These are phyloP conservation scores for Oligophagozyma castellii DNA, from an alignment of 1,139 yeast species.

Conservation along the genomic window DNA sequence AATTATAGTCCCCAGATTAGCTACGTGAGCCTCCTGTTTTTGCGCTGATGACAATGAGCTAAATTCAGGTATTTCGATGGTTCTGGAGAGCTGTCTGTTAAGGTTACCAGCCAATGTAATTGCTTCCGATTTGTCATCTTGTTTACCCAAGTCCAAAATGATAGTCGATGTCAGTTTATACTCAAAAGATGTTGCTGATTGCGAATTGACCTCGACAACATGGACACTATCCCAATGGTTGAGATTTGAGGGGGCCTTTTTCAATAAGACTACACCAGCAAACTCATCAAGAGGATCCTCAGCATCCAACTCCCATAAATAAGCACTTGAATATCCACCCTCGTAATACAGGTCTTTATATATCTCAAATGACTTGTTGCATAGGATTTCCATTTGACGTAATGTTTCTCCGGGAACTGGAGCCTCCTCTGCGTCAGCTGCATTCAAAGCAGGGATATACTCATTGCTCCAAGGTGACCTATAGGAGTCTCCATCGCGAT, in stretches of 20 bases:
- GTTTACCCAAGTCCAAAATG: constrained; percentile 49
- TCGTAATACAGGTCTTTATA: constrained; percentile 91
- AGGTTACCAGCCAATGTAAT: constrained; percentile 67
- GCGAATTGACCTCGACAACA: constrained; percentile 64
- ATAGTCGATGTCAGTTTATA: constrained; percentile 83
- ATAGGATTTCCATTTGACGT: constrained; percentile 62
- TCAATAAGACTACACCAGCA: constrained; percentile 84
- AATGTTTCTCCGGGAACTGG: constrained; percentile 60
- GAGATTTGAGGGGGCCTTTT: constrained; percentile 36
- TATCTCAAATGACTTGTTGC: constrained; percentile 85
- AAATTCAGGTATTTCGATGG: constrained; percentile 12
- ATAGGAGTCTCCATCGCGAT: constrained; percentile 85
- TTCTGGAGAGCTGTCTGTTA: constrained; percentile 61
- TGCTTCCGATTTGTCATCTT: constrained; percentile 11
- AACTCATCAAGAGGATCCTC: constrained; percentile 35
- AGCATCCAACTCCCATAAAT: constrained; percentile 63
- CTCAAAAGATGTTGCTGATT: constrained; percentile 27
- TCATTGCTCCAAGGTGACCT: constrained; percentile 86
- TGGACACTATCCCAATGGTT: constrained; percentile 90
- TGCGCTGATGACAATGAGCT: constrained; percentile 3
- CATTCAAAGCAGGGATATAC: constrained; percentile 49
- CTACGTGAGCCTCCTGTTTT: constrained; percentile 37
- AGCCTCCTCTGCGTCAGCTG: constrained; percentile 45
- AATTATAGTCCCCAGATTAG: constrained; percentile 71
- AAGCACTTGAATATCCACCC: constrained; percentile 84